Base-by-base conservation (phyloP, 1,284 basidiomycete species). In the Cryptococcus wingfieldii region DNA sequence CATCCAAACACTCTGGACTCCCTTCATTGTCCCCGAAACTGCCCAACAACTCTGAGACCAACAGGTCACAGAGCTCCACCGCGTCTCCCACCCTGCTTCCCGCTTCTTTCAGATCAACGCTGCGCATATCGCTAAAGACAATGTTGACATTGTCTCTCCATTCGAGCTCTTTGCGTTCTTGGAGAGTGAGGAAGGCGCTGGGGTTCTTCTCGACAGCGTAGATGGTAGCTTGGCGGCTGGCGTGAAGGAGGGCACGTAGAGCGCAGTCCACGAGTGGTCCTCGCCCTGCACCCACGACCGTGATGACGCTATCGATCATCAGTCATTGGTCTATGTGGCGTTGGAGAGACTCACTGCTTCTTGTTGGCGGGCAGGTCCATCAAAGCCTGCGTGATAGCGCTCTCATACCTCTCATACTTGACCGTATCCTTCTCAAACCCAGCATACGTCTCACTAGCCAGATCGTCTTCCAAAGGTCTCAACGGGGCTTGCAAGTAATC, bases 1-100 rank as follows among this genome's bases (percentile, higher is more conserved):
- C 94, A 73, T 98, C 94, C 34, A 98, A 79, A 76, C 94, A 97
- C 75, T 99, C 96, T 0, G 96, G 96, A 70, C 90, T 94, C 44
- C 98, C 84, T 76, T 99, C 96, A 64, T 99, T 99, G 77, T 99
- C 96, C 5, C 95, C 96, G 77, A 99, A 98, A 8, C 90, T 94
- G 5, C 96, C 96, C 59, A 99, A 77, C 18, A 99, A 82, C 77
- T 99, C 96, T 77, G 90, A 95, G 65, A 99, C 87, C 51, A 99
- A 81, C 59, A 99, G 90, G 74, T 98, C 96, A 16, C 87, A 92
- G 10, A 34, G 31, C 31, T 34, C 31, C 31, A 34, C 31, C 31
- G 31, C 31, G 10, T 34, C 31, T 34, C 31, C 31, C 31, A 34
- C 31, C 10, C 31, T 34, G 31, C 31, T 34, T 10, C 31, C 31